These are phyloP conservation scores for Sporothrix phasma DNA, from an alignment of 2,329 filamentous ascomycete genomes.

Conservation along the genomic window DNA sequence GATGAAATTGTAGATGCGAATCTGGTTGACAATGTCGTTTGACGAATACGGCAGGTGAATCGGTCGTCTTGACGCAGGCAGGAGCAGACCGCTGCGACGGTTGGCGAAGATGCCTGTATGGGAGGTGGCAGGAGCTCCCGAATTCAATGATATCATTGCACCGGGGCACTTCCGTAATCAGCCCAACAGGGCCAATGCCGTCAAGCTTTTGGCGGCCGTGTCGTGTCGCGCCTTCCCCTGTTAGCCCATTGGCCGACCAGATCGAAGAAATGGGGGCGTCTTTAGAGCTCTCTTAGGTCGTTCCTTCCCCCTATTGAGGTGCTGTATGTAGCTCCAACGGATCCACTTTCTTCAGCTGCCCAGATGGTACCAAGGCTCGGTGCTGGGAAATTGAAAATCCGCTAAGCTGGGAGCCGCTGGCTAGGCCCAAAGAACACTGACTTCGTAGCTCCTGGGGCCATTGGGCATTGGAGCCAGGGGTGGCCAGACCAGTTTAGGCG, in stretches of 20 bases:
- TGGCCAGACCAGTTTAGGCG: background rate
- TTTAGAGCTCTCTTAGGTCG: background rate
- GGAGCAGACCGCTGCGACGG: background rate
- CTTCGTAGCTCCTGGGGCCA: too few species aligned
- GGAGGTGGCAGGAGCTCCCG: background rate
- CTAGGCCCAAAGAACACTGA: too few species aligned
- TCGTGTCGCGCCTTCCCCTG: slow-evolving; percentile 7
- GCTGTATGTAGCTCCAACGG: background rate
- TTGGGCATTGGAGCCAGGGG: background rate
- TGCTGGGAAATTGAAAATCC: slow-evolving; percentile 16
- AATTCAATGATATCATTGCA: slow-evolving; percentile 14
- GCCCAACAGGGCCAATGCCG: slow-evolving; percentile 10
- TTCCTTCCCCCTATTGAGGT: background rate
- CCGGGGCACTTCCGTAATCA: too few species aligned
- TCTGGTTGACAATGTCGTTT: background rate
- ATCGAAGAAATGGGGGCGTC: background rate
- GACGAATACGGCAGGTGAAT: background rate
- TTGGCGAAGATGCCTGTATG: background rate
- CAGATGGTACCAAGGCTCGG: background rate
- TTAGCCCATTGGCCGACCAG: slow-evolving; percentile 6
- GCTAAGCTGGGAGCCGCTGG: background rate
- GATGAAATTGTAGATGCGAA: background rate
- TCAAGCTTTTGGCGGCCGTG: background rate
- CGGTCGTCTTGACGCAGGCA: background rate
- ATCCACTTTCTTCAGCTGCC: background rate